phyloP scores from a whole-genome alignment of 2,329 filamentous ascomycete species.

The Hymenoscyphus infarciens region DNA sequence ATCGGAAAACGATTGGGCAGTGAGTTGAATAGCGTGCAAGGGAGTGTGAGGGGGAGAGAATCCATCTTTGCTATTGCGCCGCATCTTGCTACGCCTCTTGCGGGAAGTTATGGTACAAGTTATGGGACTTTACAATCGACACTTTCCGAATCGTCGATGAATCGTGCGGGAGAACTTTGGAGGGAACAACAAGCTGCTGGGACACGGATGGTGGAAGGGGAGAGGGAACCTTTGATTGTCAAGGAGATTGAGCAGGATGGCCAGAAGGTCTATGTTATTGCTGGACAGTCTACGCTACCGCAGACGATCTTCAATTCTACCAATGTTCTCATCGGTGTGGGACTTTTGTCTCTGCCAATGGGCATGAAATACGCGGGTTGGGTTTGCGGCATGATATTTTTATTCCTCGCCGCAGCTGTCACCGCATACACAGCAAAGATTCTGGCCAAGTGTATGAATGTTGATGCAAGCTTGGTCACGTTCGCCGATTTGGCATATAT shows the following conservation, averaged over 20 bases:
- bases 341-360: slow-evolving; percentile 82
- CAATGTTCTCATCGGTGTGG: slow-evolving; percentile 80
- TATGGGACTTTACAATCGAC: slow-evolving; percentile 50
- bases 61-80: slow-evolving; percentile 58
- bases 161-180: slow-evolving; percentile 50
- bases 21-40: slow-evolving; percentile 28
- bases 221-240: slow-evolving; percentile 74
- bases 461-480: slow-evolving; percentile 81
- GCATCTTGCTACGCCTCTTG: slow-evolving; percentile 63
- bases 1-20: slow-evolving; percentile 20
- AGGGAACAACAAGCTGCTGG: slow-evolving; percentile 45
- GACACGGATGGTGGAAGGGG: slow-evolving; percentile 49
- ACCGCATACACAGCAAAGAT: slow-evolving; percentile 85
- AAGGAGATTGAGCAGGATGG: slow-evolving; percentile 88
- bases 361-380: slow-evolving; percentile 85
- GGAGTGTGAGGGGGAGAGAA: slow-evolving; percentile 37
- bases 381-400: slow-evolving; percentile 74
- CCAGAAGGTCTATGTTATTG: slow-evolving; percentile 75
- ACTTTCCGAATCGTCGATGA: slow-evolving; percentile 43
- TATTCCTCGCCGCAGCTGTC: slow-evolving; percentile 68
- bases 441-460: slow-evolving; percentile 82
- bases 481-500: slow-evolving; percentile 93
- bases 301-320: slow-evolving; percentile 95
- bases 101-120: slow-evolving; percentile 65
- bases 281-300: slow-evolving; percentile 90